A percentile compares a stretch with the other conserved stretches of the same genome.
phyloP scores from a whole-genome alignment of 1,284 basidiomycete species.

The Ustilago hordei region DNA sequence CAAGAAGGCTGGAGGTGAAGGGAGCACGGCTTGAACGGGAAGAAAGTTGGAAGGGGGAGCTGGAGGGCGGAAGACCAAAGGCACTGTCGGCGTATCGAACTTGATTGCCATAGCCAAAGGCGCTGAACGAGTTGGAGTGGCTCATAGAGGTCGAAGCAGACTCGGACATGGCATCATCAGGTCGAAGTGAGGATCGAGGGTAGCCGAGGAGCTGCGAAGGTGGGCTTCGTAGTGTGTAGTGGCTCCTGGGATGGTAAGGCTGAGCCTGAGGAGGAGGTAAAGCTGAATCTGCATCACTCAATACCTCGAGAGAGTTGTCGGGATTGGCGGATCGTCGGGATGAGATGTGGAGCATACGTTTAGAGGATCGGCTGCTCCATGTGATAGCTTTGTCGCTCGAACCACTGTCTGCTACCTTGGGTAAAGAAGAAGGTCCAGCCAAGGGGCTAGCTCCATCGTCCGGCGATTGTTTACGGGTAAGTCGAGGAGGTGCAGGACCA shows the following conservation, averaged over 20 bases:
- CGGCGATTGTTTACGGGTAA: constrained; percentile 16
- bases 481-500: constrained; percentile 21
- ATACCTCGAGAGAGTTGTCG: constrained; percentile 15
- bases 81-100: constrained; percentile 42
- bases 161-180: constrained; percentile 52
- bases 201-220: constrained; percentile 33
- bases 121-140: constrained; percentile 47
- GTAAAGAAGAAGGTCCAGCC: constrained; percentile 32
- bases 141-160: constrained; percentile 37
- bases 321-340: constrained; percentile 9
- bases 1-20: constrained; percentile 24
- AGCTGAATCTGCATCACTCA: constrained; percentile 26
- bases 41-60: constrained; percentile 53
- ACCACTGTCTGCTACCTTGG: constrained; percentile 1
- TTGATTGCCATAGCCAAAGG: constrained; percentile 59
- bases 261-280: constrained; percentile 30
- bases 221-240: constrained; percentile 33
- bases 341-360: constrained; percentile 28
- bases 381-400: constrained; percentile 16
- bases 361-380: constrained; percentile 40
- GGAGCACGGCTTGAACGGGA: constrained; percentile 33
- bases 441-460: constrained; percentile 13
- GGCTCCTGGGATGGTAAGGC: constrained; percentile 11
- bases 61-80: constrained; percentile 47
- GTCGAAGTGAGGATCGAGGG: constrained; percentile 46